Evolutionary conservation across 2,329 filamentous ascomycete species (phyloP).

Genomic region (Neopestalotiopsis sp.): DNA sequence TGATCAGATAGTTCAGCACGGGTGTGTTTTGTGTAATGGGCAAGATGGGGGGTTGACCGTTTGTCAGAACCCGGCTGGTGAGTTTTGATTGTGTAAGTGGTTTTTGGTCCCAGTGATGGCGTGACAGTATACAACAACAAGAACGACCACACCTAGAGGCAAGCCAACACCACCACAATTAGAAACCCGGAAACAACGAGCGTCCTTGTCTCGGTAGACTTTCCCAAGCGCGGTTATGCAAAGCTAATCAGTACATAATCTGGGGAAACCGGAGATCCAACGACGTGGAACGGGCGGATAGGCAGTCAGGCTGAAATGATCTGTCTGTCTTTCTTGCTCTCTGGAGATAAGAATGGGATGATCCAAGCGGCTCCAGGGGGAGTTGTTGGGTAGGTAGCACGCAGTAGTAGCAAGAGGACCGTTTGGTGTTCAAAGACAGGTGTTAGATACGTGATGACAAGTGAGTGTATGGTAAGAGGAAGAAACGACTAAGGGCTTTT

Average conservation of each 20-base stretch:
- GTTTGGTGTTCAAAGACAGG: constrained; percentile 26
- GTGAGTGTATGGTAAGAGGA: constrained; percentile 40
- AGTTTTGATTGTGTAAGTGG: constrained; percentile 18
- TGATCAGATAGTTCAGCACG: constrained; percentile 20
- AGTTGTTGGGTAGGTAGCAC: constrained; percentile 29
- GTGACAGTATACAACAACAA: constrained; percentile 20
- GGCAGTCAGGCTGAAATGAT: constrained; percentile 25
- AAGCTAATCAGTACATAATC: constrained; percentile 50
- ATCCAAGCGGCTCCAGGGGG: constrained; percentile 41
- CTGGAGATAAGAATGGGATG: constrained; percentile 39
- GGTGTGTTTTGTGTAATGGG: constrained; percentile 12
- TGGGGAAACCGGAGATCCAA: constrained; percentile 45
- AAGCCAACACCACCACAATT: not conserved
- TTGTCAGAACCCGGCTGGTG: not conserved
- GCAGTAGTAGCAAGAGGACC: constrained; percentile 27
- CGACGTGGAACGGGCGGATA: constrained; percentile 38
- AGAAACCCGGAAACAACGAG: constrained; percentile 4
- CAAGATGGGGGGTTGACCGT: constrained; percentile 14
- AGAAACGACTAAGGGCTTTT: constrained; percentile 17
- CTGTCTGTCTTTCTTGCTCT: constrained; percentile 10
- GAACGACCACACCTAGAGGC: not conserved
- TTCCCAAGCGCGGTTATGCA: constrained; percentile 34
- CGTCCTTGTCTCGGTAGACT: constrained; percentile 12
- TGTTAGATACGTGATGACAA: constrained; percentile 27
- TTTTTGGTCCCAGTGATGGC: constrained; percentile 19